Evolutionary conservation across 1,284 basidiomycete genomes (phyloP), one percentile per base, ranked within the genome.

Genomic region (Leccinum pachyderme): DNA sequence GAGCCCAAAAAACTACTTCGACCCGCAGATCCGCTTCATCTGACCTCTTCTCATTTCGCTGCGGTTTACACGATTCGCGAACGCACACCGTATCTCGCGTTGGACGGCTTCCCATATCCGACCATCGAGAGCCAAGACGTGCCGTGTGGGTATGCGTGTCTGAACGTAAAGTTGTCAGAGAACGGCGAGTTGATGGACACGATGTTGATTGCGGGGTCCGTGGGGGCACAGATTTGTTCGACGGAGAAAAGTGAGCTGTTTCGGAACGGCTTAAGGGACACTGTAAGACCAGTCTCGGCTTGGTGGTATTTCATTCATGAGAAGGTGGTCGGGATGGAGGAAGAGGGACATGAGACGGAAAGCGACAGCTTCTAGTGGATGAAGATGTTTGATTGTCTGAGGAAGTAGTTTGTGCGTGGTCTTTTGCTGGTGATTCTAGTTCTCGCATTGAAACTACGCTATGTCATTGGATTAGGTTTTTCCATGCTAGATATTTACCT

Each of bases 151-250:
- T 74, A 70, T 47, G 68, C 63, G 33, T 70, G 73, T 44, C 62
- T 78, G 27, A 68, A 76, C 29, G 73, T 81, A 29, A 61, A 53
- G 15, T 51, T 81, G 9, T 59, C 71, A 31, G 77, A 78, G 45
- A 69, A 71, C 44, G 74, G 74, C 2, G 49, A 53, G 27, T 3
- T 55, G 9, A 57, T 71, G 35, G 60, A 74, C 15, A 71, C 70
- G 50, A 60, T 68, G 51, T 67, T 81, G 63, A 65, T 76, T 5
- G 75, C 77, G 0, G 80, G 79, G 0, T 66, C 71, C 15, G 60
- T 79, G 8, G 77, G 72, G 1, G 61, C 64, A 11, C 60, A 61
- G 47, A 66, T 75, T 18, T 72, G 70, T 49, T 71, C 70, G 28
- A 70, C 62, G 18, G 70, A 64, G 39, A 66, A 70, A 51, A 67